These are phyloP conservation scores for Ascochyta koolunga DNA, from an alignment of 2,329 filamentous ascomycete species.

Conservation along the genomic window DNA sequence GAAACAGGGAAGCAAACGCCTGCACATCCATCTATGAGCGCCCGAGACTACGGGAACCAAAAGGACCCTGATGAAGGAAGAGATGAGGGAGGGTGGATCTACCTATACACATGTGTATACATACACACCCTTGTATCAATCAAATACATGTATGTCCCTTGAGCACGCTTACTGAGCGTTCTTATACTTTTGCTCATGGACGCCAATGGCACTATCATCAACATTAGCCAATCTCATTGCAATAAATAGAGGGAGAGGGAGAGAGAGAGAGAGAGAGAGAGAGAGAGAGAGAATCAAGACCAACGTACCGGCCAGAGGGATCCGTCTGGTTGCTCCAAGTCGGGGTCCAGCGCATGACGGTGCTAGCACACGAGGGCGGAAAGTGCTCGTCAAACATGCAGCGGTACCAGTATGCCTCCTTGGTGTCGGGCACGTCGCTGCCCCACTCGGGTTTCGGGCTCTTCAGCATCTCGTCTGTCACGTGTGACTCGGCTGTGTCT, in stretches of 20 bases:
- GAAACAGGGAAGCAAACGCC: background rate
- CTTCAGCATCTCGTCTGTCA: slow-evolving; percentile 98
- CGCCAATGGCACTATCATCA: slow-evolving; percentile 37
- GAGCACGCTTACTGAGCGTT: slow-evolving; percentile 23
- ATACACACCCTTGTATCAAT: background rate
- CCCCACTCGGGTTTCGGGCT: slow-evolving; percentile 98
- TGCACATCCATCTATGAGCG: background rate
- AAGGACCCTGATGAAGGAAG: background rate
- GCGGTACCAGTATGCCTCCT: slow-evolving; percentile 98
- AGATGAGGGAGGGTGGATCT: too few relatives aligned
- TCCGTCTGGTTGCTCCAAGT: slow-evolving; percentile 98
- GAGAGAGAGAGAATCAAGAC: background rate
- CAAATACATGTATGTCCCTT: background rate
- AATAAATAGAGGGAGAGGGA: too few relatives aligned
- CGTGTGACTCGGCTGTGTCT: slow-evolving; percentile 85
- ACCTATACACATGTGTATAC: too few relatives aligned
- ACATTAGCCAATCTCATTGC: background rate
- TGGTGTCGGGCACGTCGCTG: slow-evolving; percentile 87
- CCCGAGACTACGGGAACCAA: background rate
- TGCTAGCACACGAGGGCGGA: slow-evolving; percentile 86
- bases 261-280: too few relatives aligned
- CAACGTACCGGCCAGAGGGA: slow-evolving; percentile 85
- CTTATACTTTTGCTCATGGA: slow-evolving; percentile 45
- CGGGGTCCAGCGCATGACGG: slow-evolving; percentile 94
- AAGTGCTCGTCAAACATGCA: slow-evolving; percentile 99